A percentile compares a stretch with the other conserved stretches of the same genome.
phyloP scores from a whole-genome alignment of 2,329 filamentous ascomycete species.

The Bipolaris zeicola region DNA sequence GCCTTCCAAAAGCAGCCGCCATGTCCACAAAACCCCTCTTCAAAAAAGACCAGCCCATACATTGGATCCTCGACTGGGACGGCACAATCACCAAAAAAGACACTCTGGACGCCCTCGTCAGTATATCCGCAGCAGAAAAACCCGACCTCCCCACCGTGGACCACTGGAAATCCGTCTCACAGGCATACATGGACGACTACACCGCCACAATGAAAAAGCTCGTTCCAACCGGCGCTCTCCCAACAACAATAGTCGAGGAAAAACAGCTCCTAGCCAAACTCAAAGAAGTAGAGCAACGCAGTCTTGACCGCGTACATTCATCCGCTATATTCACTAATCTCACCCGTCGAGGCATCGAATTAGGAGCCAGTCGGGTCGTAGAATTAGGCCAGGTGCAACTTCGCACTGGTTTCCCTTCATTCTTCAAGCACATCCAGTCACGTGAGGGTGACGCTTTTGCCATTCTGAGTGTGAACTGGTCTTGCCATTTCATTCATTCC shows the following conservation, averaged over 20 bases:
- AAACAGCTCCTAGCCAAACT: slow-evolving; percentile 47
- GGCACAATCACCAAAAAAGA: slow-evolving; percentile 54
- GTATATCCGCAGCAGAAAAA: slow-evolving; percentile 42
- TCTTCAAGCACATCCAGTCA: slow-evolving; percentile 35
- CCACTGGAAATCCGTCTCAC: slow-evolving; percentile 48
- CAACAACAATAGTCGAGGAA: slow-evolving; percentile 45
- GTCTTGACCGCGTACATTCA: slow-evolving; percentile 48
- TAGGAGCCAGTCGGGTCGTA: slow-evolving; percentile 36
- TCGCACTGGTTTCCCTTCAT: slow-evolving; percentile 44
- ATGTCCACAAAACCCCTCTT: slow-evolving; percentile 18
- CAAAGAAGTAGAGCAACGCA: slow-evolving; percentile 48
- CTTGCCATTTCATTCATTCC: slow-evolving; percentile 48
- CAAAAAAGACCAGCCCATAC: slow-evolving; percentile 24
- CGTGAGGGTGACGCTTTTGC: slow-evolving; percentile 22
- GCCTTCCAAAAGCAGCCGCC: background rate
- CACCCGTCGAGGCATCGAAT: slow-evolving; percentile 36
- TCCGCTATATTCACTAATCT: slow-evolving; percentile 50
- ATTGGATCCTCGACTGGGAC: slow-evolving; percentile 56
- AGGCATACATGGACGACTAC: slow-evolving; percentile 52
- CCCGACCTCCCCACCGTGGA: slow-evolving; percentile 23
- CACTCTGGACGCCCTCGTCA: slow-evolving; percentile 52
- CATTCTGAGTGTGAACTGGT: slow-evolving; percentile 58
- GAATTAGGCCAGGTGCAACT: slow-evolving; percentile 40
- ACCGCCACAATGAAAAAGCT: slow-evolving; percentile 36
- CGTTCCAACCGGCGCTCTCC: slow-evolving; percentile 29